phyloP scores from a whole-genome alignment of 306 rosid species.

The Prosopis cineraria region DNA sequence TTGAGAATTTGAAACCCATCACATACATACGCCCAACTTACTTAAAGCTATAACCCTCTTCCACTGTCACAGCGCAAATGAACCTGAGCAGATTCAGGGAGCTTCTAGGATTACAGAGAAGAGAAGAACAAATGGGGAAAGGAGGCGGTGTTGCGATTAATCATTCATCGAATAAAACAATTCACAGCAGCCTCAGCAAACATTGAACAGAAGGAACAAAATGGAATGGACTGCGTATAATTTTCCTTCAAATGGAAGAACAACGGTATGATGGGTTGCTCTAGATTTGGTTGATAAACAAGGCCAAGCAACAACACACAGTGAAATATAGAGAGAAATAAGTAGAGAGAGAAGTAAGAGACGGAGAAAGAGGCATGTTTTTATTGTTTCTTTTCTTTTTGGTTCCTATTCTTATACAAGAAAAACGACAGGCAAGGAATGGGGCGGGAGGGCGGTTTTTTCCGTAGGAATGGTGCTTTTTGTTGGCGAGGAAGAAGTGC shows the following conservation, averaged over 20 bases:
- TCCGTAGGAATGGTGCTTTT: background rate
- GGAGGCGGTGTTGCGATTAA: background rate
- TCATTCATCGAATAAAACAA: conserved; percentile 6
- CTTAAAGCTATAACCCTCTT: conserved; percentile 21
- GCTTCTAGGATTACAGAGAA: conserved; percentile 31
- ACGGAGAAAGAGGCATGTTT: conserved; percentile 18
- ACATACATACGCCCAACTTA: conserved; percentile 42
- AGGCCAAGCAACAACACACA: conserved; percentile 44
- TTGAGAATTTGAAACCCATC: conserved; percentile 6
- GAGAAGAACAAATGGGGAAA: conserved; percentile 9
- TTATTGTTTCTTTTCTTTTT: conserved; percentile 18
- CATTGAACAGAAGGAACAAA: conserved; percentile 20
- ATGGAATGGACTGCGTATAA: conserved; percentile 5
- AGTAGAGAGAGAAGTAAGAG: background rate
- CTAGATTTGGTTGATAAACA: conserved; percentile 56
- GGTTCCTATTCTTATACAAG: conserved; percentile 41
- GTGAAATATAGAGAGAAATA: conserved; percentile 5
- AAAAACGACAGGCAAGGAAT: conserved; percentile 55
- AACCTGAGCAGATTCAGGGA: conserved; percentile 46
- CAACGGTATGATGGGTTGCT: conserved; percentile 46
- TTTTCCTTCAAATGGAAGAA: conserved; percentile 45
- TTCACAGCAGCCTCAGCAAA: conserved; percentile 10
- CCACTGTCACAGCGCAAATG: conserved; percentile 41
- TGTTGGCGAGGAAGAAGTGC: background rate
- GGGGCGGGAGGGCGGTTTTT: conserved; percentile 42